A percentile compares a stretch with the other conserved stretches of the same genome.
These are phyloP conservation scores for Rhodotorula taiwanensis DNA, from an alignment of 768 basidiomycete genomes.

Conservation along the genomic window DNA sequence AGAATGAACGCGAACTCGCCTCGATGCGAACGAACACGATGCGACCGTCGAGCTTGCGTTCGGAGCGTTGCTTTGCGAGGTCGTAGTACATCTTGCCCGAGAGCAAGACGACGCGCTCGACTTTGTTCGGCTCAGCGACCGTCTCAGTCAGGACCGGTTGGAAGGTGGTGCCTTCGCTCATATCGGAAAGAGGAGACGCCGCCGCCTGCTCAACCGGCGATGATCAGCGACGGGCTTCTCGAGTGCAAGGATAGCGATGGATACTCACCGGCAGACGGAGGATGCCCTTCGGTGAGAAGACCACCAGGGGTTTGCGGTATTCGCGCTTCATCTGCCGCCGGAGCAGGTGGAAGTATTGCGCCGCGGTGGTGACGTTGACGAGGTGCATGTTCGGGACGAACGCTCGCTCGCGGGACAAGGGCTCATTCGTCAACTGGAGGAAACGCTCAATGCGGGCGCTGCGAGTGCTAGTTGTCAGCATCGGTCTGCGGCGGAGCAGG, in stretches of 20 bases:
- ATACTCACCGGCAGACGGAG: constrained; percentile 63
- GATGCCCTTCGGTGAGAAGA: constrained; percentile 77
- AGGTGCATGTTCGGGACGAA: constrained; percentile 61
- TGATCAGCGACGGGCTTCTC: too few species aligned
- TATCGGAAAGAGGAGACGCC: constrained; percentile 59
- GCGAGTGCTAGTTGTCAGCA: neutral
- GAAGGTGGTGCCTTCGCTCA: constrained; percentile 59
- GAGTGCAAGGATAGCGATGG: neutral
- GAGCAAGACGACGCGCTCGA: constrained; percentile 63
- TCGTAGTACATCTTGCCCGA: constrained; percentile 87
- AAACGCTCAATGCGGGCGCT: constrained; percentile 75
- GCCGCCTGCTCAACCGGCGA: constrained; percentile 63
- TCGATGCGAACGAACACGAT: constrained; percentile 34
- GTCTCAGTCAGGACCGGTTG: constrained; percentile 54
- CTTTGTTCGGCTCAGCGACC: constrained; percentile 49
- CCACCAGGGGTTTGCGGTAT: constrained; percentile 76
- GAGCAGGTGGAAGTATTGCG: constrained; percentile 89
- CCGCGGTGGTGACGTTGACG: constrained; percentile 78
- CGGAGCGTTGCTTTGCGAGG: constrained; percentile 61
- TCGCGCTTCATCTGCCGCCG: constrained; percentile 76
- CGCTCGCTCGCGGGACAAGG: constrained; percentile 46
- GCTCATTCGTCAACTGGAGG: constrained; percentile 84
- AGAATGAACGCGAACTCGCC: too few species aligned
- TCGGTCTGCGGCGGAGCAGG: neutral
- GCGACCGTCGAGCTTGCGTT: constrained; percentile 48